Conservation (phyloP, 176 grass and related monocot genomes). For the Chrysopogon serrulatus region DNA sequence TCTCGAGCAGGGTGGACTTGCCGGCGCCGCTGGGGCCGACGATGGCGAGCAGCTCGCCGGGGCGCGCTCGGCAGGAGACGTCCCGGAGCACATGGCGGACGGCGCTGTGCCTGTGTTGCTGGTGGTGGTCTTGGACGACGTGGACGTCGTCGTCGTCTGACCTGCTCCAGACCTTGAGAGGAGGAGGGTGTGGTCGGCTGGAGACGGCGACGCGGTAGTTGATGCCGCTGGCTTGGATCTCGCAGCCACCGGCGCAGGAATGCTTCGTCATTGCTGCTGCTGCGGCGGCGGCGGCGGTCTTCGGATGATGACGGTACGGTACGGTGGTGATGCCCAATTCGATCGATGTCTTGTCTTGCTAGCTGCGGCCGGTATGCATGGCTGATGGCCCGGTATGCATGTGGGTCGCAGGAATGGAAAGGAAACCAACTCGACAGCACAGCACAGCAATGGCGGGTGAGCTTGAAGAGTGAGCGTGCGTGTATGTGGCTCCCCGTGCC, state of each 20-base stretch:
- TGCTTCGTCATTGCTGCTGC: neutral
- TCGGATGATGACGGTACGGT: too few species aligned
- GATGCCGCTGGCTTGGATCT: constrained; percentile 6
- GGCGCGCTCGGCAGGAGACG: neutral
- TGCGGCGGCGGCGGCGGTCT: too few species aligned
- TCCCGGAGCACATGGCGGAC: neutral
- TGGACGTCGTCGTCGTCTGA: neutral
- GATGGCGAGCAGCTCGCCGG: constrained; percentile 25
- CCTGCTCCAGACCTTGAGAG: constrained; percentile 25
- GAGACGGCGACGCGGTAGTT: constrained; percentile 17
- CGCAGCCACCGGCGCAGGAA: neutral
- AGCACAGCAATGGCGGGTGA: too few species aligned
- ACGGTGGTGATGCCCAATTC: too few species aligned
- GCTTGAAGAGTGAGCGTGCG: too few species aligned
- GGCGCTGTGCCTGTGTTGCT: neutral
- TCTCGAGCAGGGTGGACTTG: constrained; percentile 70
- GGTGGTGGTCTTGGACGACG: neutral
- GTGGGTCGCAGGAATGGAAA: too few species aligned
- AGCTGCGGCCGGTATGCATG: too few species aligned
- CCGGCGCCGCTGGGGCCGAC: constrained; percentile 68
- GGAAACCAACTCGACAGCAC: too few species aligned
- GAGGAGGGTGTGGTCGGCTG: neutral
- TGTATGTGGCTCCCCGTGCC: too few species aligned
- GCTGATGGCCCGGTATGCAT: too few species aligned
- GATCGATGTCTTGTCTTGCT: too few species aligned